Evolutionary conservation across 148 eudicot genomes (phyloP).

Genomic region (Persicaria maculosa): DNA sequence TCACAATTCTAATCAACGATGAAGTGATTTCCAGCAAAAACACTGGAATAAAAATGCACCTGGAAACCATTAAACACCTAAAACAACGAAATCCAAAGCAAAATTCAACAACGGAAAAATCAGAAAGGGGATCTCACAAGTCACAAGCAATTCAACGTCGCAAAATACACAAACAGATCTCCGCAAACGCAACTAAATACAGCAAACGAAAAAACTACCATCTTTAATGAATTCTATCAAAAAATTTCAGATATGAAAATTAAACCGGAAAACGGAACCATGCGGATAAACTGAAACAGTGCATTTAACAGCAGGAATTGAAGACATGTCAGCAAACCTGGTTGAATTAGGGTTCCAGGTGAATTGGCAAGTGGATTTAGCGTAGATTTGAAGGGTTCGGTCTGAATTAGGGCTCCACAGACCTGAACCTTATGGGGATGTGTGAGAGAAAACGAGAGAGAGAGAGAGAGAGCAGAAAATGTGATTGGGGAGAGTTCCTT

Average conservation of each 20-base stretch:
- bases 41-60: neutral
- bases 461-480: neutral
- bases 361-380: conserved; percentile 7
- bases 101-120: neutral
- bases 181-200: neutral
- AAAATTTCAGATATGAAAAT: neutral
- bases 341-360: conserved; percentile 5
- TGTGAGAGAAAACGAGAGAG: neutral
- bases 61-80: neutral
- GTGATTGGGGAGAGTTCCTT: conserved; percentile 5
- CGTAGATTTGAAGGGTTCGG: conserved; percentile 10
- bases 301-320: neutral
- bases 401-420: conserved; percentile 10
- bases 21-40: neutral
- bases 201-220: neutral
- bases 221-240: neutral
- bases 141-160: conserved; percentile 9
- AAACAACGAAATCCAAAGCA: neutral
- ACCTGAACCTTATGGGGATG: conserved; percentile 3
- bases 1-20: neutral
- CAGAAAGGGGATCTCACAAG: conserved; percentile 11
- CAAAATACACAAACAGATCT: neutral
- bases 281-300: neutral
- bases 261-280: neutral
- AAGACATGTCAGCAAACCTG: conserved; percentile 6